Evolutionary conservation across 257 asterid species (phyloP).

Genomic region (Rhazya stricta): DNA sequence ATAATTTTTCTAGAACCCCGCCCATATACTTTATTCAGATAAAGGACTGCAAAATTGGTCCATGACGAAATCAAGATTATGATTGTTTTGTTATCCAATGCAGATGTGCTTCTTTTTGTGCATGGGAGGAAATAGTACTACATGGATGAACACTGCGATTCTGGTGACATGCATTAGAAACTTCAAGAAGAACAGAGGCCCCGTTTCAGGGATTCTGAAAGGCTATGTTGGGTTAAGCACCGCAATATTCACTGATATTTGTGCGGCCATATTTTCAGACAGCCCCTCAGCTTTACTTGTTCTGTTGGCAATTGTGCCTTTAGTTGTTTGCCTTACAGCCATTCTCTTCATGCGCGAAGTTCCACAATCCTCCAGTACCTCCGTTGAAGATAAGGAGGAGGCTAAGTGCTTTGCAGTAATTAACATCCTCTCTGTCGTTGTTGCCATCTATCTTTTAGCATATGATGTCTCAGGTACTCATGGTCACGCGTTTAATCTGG

Average conservation of each 20-base stretch:
- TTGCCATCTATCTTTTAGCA: slow-evolving; percentile 9
- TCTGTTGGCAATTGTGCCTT: slow-evolving; percentile 15
- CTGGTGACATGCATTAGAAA: slow-evolving; percentile 32
- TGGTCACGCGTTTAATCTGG: slow-evolving; percentile 15
- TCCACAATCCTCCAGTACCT: slow-evolving; percentile 3
- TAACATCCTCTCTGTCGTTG: slow-evolving; percentile 10
- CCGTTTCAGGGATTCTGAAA: slow-evolving; percentile 25
- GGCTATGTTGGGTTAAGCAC: slow-evolving; percentile 28
- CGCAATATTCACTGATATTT: slow-evolving; percentile 25
- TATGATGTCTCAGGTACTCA: slow-evolving; percentile 24
- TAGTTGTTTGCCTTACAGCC: slow-evolving; percentile 13
- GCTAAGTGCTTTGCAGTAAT: slow-evolving; percentile 14
- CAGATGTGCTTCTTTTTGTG: slow-evolving; percentile 30
- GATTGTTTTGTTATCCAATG: not conserved
- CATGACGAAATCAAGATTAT: not conserved
- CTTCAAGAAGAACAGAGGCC: slow-evolving; percentile 25
- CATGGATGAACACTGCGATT: slow-evolving; percentile 34
- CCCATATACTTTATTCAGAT: not conserved
- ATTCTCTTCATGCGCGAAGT: slow-evolving; percentile 21
- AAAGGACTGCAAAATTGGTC: not conserved
- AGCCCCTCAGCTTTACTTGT: slow-evolving; percentile 14
- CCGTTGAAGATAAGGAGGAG: slow-evolving; percentile 16
- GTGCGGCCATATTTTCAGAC: slow-evolving; percentile 19
- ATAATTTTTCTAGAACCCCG: no score
- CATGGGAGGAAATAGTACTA: slow-evolving; percentile 36